Percentiles rank a stretch among this genome's conserved stretches.
phyloP scores from a whole-genome alignment of 1,284 basidiomycete species.

The Thelephora terrestris region DNA sequence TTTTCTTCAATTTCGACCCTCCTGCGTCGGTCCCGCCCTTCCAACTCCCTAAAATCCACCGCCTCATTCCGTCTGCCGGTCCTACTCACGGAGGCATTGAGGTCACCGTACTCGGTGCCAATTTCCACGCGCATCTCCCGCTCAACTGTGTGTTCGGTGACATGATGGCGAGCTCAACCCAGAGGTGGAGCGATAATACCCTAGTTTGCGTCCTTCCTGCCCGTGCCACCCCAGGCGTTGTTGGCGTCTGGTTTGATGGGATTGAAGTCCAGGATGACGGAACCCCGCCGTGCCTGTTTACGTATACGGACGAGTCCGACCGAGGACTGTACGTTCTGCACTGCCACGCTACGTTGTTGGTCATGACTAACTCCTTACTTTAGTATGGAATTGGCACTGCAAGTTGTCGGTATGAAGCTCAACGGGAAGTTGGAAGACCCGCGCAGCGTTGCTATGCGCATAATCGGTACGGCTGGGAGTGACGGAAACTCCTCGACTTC shows the following conservation, averaged over 20 bases:
- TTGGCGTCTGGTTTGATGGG: conserved; percentile 83
- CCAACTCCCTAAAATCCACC: conserved; percentile 62
- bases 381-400: conserved; percentile 90
- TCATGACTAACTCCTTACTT: conserved; percentile 11
- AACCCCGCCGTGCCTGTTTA: conserved; percentile 59
- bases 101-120: conserved; percentile 87
- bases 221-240: conserved; percentile 71
- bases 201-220: conserved; percentile 91
- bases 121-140: conserved; percentile 67
- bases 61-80: conserved; percentile 85
- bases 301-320: conserved; percentile 87
- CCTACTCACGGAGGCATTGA: conserved; percentile 92
- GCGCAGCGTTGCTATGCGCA: conserved; percentile 82
- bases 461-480: conserved; percentile 53
- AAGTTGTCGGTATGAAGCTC: conserved; percentile 94
- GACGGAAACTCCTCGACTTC: conserved; percentile 29
- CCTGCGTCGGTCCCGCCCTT: conserved; percentile 33
- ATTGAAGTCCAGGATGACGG: conserved; percentile 50
- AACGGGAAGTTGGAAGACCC: conserved; percentile 91
- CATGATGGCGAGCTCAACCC: conserved; percentile 71
- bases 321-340: conserved; percentile 60
- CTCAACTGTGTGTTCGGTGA: conserved; percentile 85
- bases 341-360: conserved; percentile 8
- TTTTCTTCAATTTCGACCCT: conserved; percentile 48
- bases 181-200: conserved; percentile 90